Base-by-base conservation (phyloP, 208 protist genomes). In the Zelonia costaricensis region DNA sequence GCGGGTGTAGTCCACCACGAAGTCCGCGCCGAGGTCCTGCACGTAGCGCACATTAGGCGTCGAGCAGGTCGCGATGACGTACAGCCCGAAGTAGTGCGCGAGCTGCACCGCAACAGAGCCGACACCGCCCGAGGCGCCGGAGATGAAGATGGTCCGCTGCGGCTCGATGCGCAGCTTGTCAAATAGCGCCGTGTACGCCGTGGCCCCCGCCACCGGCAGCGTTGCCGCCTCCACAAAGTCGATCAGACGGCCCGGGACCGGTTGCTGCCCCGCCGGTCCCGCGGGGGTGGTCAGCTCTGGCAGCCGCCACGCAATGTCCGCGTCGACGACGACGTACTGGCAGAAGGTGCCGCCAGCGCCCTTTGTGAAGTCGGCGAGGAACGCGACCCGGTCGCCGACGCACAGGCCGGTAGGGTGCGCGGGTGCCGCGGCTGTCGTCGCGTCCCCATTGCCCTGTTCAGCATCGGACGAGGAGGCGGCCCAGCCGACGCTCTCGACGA, bases 21-120 rank as follows among this genome's bases (percentile, higher is more conserved):
- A 65, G 53, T 95, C 78, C 1, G 86, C 90, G 15, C 84, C 84
- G 9, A 89, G 65, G 36, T 56, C 22, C 54, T 84, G 45, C 1
- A 90, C 82, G 46, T 83, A 92, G 8, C n/a, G 25, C 9, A 84
- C 44, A 36, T 92, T 82, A 0, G 73, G 57, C 4, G 72, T 76
- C 7, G 82, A 86, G 60, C 82, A 91, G 27, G 74, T 80, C 2
- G 82, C 85, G 18, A 92, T 65, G 4, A 92, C 84, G 30, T 58
- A 77, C 9, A 90, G 59, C n/a, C 84, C 84, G 46, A 77, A 80
- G 69, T 88, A 80, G 48, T 85, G 83, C 12, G 84, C 79, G n/a
- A 95, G 54, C 48, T 95, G 82, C 56, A 92, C 82, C 33, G 85
- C 90, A 7, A 82, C 61, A 12, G 74, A 77, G 31, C 90, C 90